Base-by-base conservation (phyloP, 306 rosid genomes). In the Mucuna pruriens region DNA sequence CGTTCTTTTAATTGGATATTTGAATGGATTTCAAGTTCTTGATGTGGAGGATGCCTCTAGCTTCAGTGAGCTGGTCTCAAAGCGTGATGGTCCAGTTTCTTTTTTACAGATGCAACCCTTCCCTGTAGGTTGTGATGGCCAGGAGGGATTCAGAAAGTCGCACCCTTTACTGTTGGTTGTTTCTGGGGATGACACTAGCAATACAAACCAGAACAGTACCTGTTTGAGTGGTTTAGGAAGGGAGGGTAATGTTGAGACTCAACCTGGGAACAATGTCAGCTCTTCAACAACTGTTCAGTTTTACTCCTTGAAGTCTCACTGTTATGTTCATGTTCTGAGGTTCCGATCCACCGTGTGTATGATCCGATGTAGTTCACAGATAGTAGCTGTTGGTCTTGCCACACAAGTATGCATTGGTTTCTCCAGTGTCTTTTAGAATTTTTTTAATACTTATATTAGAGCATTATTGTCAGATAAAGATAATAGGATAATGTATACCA, bases 301-400 rank as follows among this genome's bases (percentile, higher is more conserved):
- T 88, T 92, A 92, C 84, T 92, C 98, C 61, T 81, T 94, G 13
- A 90, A 87, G 85, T 89, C 94, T 79, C 96, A 90, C 58, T 63
- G 84, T 80, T 94, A 90, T 60, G 96, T 92, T 83, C 98, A 92
- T 82, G 88, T 89, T 84, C 89, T 94, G 88, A 88, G 91, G 71
- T 94, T 94, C 63, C 90, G 97, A 67, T 92, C 98, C 12, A 49
- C 90, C 0, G 98, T 94, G 60, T 89, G 90, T 71, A 92, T 94
- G 98, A 88, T 94, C 82, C 89, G 98, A 90, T 94, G 98, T 86
- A 90, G 97, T 78, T 81, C 95, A 10, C 91, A 72, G 84, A 85
- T 94, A 26, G 96, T 94, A 36, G 98, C 97, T 55, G 97, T 94
- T 71, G 94, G 96, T 86, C 94, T 94, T 79, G 91, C 97, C 39